Evolutionary conservation across 1,139 yeast species (phyloP).

Genomic region (Geotrichum fermentans): DNA sequence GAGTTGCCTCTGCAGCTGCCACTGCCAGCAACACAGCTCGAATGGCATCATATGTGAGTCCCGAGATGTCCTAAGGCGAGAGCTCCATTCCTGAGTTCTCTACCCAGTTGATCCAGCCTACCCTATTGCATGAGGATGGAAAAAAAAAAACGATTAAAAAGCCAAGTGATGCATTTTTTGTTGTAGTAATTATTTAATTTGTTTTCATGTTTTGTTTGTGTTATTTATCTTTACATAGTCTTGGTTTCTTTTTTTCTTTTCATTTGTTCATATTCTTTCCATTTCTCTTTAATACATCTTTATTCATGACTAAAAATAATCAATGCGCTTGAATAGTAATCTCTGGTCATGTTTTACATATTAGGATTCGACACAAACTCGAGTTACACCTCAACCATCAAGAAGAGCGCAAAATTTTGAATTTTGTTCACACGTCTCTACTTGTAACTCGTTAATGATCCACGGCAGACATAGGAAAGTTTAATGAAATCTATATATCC

Average conservation of each 20-base stretch:
- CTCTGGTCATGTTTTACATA: too few relatives aligned
- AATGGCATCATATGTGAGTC: neutral
- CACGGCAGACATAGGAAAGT: too few relatives aligned
- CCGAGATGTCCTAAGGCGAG: neutral
- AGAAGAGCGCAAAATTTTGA: too few relatives aligned
- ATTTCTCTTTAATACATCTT: neutral
- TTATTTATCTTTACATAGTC: conserved; percentile 1
- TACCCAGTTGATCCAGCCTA: too few relatives aligned
- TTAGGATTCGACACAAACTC: too few relatives aligned
- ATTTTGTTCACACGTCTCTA: too few relatives aligned
- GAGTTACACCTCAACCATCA: too few relatives aligned
- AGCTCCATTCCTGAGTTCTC: neutral
- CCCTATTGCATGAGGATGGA: neutral
- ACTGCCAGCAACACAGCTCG: conserved; percentile 7
- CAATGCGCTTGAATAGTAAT: too few relatives aligned
- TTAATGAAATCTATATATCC: too few relatives aligned
- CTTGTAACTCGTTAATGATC: too few relatives aligned
- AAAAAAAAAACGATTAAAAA: neutral
- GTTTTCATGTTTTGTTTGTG: too few relatives aligned
- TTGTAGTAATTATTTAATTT: neutral
- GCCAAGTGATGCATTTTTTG: neutral
- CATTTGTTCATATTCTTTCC: neutral
- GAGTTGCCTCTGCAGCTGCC: conserved; percentile 7
- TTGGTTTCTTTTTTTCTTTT: neutral
- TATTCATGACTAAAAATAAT: neutral